Evolutionary conservation across 177 flowering plant species (phyloP), one percentile per base, ranked within the genome.

Genomic region (Vitis hybrid): DNA sequence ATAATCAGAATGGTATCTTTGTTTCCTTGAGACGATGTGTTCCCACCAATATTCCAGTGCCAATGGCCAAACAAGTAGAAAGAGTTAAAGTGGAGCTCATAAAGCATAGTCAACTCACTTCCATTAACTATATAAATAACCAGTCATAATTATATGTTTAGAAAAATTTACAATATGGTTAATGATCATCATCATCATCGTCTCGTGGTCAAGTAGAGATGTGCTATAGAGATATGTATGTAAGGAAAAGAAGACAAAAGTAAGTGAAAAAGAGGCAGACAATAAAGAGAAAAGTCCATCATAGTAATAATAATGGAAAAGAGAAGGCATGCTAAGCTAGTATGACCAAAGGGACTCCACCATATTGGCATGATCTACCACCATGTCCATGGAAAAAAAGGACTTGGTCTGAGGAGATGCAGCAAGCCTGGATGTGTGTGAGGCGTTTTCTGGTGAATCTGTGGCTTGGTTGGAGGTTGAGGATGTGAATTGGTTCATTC

Each of bases 271-370:
- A 65, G 26, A 63, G 11, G 61, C 8, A 68, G 60, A 61, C 59
- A 73, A 57, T 45, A 67, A 73, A 50, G 5, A 68, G 55, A 69
- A 60, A 74, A 68, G 60, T 58, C 64, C 65, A 68, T 59, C 48
- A 58, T 59, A 69, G 55, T 65, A 19, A 31, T 15, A 54, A 55
- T n/a, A 15, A 55, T 19, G 45, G 3, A 71, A 63, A 16, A 50
- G 45, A 34, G 54, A 22, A 50, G 61, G 45, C 50, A 71, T 4
- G 20, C 48, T 22, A 45, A 59, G 20, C 68, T 81, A 88, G 77
- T 86, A 88, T 12, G 85, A 83, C 94, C 94, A 88, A 19, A 90
- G 77, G 16, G 88, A 72, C 69, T 82, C 91, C 26, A 77, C 89
- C 65, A 79, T 74, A 69, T 72, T 81, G 59, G 79, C 58, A 63